Conservation (phyloP, 2,329 filamentous ascomycete genomes). For the Trichothecium sympodiale region DNA sequence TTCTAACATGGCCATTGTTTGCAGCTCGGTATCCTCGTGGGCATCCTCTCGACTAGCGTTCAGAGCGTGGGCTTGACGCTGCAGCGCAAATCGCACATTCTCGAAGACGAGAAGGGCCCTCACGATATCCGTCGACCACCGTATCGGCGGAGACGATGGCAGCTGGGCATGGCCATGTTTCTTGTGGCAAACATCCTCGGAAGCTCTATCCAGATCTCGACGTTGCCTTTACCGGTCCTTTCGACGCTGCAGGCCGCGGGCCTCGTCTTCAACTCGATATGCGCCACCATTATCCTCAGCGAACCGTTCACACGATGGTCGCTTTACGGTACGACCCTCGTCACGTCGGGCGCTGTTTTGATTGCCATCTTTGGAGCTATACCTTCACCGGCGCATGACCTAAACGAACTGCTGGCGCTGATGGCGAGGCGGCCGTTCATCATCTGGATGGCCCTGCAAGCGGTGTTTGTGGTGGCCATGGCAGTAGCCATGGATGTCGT, state of each 20-base stretch:
- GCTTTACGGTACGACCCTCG: slow-evolving; percentile 78
- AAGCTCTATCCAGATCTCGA: slow-evolving; percentile 95
- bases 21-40: slow-evolving; percentile 85
- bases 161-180: slow-evolving; percentile 96
- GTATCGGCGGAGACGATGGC: slow-evolving; percentile 86
- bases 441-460: slow-evolving; percentile 78
- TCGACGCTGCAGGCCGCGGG: slow-evolving; percentile 93
- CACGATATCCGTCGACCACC: slow-evolving; percentile 74
- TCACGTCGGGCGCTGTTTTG: slow-evolving; percentile 76
- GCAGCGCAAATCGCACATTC: slow-evolving; percentile 94
- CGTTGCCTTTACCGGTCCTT: slow-evolving; percentile 82
- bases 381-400: slow-evolving; percentile 79
- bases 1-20: neutral
- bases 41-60: slow-evolving; percentile 83
- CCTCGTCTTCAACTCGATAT: slow-evolving; percentile 96
- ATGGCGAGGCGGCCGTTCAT: slow-evolving; percentile 67
- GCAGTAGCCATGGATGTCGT: slow-evolving; percentile 50
- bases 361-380: slow-evolving; percentile 94
- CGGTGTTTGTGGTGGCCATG: slow-evolving; percentile 58
- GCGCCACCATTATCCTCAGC: slow-evolving; percentile 82
- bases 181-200: slow-evolving; percentile 88
- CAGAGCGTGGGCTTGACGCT: slow-evolving; percentile 92
- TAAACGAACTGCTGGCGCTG: slow-evolving; percentile 70
- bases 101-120: slow-evolving; percentile 85
- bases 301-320: slow-evolving; percentile 94